A percentile compares a stretch with the other conserved stretches of the same genome.
Evolutionary conservation across 2,329 filamentous ascomycete genomes (phyloP).

Genomic region (Cordyceps farinosa): DNA sequence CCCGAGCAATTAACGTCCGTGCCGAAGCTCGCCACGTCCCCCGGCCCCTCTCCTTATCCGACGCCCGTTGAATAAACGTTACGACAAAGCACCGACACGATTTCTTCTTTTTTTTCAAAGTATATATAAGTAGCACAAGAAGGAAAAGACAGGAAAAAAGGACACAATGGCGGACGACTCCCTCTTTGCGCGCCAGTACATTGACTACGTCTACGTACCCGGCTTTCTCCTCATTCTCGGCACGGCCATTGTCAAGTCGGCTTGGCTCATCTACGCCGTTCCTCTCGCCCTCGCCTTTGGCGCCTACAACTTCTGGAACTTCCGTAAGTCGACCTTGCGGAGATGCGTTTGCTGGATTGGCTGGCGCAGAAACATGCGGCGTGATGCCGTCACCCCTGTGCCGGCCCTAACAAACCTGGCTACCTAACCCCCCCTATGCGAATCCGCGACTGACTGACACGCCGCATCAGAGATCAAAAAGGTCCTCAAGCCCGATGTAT

Average conservation of each 20-base stretch:
- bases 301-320: slow-evolving; percentile 66
- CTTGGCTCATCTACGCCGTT: slow-evolving; percentile 70
- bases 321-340: slow-evolving; percentile 52
- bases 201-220: slow-evolving; percentile 81
- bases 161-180: slow-evolving; percentile 28
- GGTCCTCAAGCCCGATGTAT: slow-evolving; percentile 79
- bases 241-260: slow-evolving; percentile 71
- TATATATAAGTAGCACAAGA: not conserved
- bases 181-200: slow-evolving; percentile 55
- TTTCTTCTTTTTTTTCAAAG: not conserved
- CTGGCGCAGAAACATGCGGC: not conserved
- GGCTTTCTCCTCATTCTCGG: slow-evolving; percentile 74
- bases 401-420: not conserved
- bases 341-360: not conserved
- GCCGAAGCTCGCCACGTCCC: not conserved
- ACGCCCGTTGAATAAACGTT: not conserved
- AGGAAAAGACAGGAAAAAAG: not conserved
- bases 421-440: not conserved
- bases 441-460: slow-evolving; percentile 19
- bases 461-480: slow-evolving; percentile 62
- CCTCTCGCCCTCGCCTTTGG: slow-evolving; percentile 63
- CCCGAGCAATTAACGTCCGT: not conserved
- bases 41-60: not conserved
- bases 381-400: too few relatives aligned
- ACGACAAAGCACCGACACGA: not conserved